Percentiles rank a stretch among this genome's conserved stretches.
These are phyloP conservation scores for Pisolithus sp. DNA, from an alignment of 768 basidiomycete genomes.

Conservation along the genomic window DNA sequence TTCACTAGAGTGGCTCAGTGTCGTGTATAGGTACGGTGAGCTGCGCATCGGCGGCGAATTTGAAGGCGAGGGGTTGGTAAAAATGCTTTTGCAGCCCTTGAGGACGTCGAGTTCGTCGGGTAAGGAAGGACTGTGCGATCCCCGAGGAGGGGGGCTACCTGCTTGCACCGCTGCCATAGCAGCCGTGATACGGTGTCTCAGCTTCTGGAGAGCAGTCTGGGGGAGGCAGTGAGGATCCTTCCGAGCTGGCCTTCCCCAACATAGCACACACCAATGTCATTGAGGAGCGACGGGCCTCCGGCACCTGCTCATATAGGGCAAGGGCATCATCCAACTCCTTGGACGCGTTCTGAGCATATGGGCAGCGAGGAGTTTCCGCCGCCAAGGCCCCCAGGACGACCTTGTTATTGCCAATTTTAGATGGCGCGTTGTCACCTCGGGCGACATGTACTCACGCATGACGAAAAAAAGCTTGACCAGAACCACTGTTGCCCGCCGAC, in stretches of 20 bases:
- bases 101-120: conserved; percentile 35
- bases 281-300: conserved; percentile 31
- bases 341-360: conserved; percentile 34
- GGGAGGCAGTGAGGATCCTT: conserved; percentile 3
- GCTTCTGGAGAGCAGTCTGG: conserved; percentile 34
- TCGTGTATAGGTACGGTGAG: conserved; percentile 9
- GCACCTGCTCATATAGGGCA: conserved; percentile 39
- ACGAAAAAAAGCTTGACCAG: conserved; percentile 45
- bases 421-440: neutral
- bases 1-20: conserved; percentile 9
- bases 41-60: conserved; percentile 22
- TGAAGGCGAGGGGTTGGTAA: conserved; percentile 23
- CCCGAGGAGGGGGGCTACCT: conserved; percentile 11
- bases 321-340: conserved; percentile 32
- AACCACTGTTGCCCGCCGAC: conserved; percentile 40
- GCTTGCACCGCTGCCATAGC: conserved; percentile 25
- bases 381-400: conserved; percentile 42
- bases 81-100: conserved; percentile 32
- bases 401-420: conserved; percentile 16
- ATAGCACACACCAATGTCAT: conserved; percentile 27
- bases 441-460: conserved; percentile 35
- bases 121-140: conserved; percentile 2
- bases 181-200: conserved; percentile 30
- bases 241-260: no score
- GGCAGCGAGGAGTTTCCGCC: conserved; percentile 39